Base-by-base conservation (phyloP, 495 filamentous ascomycete species). In the Aspergillus biplanus region DNA sequence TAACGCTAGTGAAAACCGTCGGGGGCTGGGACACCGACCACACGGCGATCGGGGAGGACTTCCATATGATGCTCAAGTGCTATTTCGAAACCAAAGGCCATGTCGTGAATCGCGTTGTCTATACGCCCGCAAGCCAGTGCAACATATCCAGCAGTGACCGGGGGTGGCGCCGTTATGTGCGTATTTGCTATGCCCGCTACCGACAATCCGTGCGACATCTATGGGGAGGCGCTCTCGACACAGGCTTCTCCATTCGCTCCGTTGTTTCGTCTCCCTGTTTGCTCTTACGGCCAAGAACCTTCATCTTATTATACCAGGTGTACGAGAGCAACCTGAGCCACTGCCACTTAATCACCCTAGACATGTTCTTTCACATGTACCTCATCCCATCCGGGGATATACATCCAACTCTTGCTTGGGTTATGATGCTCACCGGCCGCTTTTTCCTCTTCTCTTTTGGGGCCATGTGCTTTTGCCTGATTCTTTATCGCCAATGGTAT, bases 41-140 rank as follows among this genome's bases (percentile, higher is more conserved):
- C 7, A 86, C 87, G 46, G 86, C 87, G 15, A 89, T 90, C 60
- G 87, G 87, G 53, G 87, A 90, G 69, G 87, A 90, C 67, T 73
- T 90, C 68, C 87, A 90, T 73, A 90, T 90, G 87, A 86, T 89
- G 60, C 75, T 89, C 56, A 90, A 90, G 73, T 90, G 87, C 75
- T 90, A 89, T 74, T 89, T 89, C 59, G 85, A 86, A 4, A 79
- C 88, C 2, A 85, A 84, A 33, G 87, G 87, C 12, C 85, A 88
- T 63, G 60, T 90, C 46, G 82, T 85, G 16, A 69, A 71, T 5
- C 71, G 69, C 13, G 66, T 74, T 6, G 77, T 90, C 31, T 73
- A 85, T 67, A 82, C 83, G 58, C 86, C 87, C 3, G 86, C 86
- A 47, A 89, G 87, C 67, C 86, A 89, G 59, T 88, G 83, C 73